Evolutionary conservation across 345 rosid species (phyloP), one percentile per base, ranked within the genome.

Genomic region (Euphorbia pulcherrima): DNA sequence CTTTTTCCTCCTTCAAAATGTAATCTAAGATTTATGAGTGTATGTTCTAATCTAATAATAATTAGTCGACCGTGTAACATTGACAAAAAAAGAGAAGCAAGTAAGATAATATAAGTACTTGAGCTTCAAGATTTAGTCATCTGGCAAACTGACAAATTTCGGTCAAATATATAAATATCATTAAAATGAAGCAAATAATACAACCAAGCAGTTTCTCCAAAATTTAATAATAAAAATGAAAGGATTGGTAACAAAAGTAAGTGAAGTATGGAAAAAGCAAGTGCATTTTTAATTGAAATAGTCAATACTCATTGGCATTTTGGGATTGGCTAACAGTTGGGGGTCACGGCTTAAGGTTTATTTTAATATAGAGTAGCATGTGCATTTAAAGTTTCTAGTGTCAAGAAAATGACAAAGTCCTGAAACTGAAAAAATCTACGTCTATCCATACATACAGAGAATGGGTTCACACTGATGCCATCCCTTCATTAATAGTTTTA

Each of bases 391-490:
- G 62, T 16, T 50, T 30, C 13, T 39, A 56, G 28, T 50, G 61
- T 50, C 61, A 47, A 35, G 37, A 68, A 75, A 71, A 23, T 33
- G 48, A 54, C 53, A 68, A 20, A 53, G 8, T 44, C 61, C 41
- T n/a, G 11, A 50, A 58, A 56, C 35, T 33, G 40, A 17, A 1
- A 20, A n/a, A 60, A 59, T 12, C 6, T 65, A 21, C 41, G 56
- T 29, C 44, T 60, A 65, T 47, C 57, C 60, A 64, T 67, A n/a
- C n/a, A n/a, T n/a, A 18, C 44, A 71, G 65, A 57, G 33, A 41
- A 46, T 70, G 75, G 69, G 67, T 54, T 65, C 70, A 50, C 47
- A 61, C 46, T 59, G 48, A 39, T 60, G 30, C 67, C 30, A 60
- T 14, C 40, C 20, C 18, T 18, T 60, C 20, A 58, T 29, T 62